Evolutionary conservation across 352 stramenopile genomes (phyloP).

Genomic region (Ophiocytium majus): DNA sequence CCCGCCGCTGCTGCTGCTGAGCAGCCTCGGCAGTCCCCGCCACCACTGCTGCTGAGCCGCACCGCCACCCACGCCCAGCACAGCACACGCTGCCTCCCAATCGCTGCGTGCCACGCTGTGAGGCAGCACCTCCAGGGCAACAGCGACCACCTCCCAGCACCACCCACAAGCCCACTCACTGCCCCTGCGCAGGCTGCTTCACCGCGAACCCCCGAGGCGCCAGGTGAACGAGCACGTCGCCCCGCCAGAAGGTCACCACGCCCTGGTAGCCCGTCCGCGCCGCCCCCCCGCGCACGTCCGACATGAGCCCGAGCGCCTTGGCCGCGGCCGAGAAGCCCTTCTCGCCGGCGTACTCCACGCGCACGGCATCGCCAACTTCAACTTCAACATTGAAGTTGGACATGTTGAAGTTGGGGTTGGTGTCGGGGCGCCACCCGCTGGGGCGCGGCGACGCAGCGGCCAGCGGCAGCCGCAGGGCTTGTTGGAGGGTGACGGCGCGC

Average conservation of each 20-base stretch:
- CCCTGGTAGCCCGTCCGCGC: conserved; percentile 73
- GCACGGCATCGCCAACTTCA: conserved; percentile 30
- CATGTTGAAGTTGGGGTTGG: not conserved
- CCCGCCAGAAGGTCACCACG: conserved; percentile 65
- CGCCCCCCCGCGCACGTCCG: conserved; percentile 73
- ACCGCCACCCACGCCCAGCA: no score
- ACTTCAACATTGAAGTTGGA: no score
- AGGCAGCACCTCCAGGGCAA: no score
- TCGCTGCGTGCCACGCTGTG: no score
- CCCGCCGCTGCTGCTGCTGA: no score
- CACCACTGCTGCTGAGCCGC: no score
- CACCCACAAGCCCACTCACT: no score
- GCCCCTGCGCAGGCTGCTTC: no score
- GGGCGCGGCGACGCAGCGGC: not conserved
- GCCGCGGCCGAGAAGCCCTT: conserved; percentile 63
- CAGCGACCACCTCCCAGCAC: no score
- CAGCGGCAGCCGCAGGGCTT: not conserved
- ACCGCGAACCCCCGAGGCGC: no score
- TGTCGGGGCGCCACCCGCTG: not conserved
- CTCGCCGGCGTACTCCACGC: conserved; percentile 31
- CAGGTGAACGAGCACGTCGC: conserved; percentile 52
- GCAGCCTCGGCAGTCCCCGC: no score
- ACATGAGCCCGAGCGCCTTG: conserved; percentile 65
- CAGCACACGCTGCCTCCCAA: no score
- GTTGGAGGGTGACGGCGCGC: conserved; percentile 11